Base-by-base conservation (phyloP, 176 grass and related monocot species). In the Carex parvula region DNA sequence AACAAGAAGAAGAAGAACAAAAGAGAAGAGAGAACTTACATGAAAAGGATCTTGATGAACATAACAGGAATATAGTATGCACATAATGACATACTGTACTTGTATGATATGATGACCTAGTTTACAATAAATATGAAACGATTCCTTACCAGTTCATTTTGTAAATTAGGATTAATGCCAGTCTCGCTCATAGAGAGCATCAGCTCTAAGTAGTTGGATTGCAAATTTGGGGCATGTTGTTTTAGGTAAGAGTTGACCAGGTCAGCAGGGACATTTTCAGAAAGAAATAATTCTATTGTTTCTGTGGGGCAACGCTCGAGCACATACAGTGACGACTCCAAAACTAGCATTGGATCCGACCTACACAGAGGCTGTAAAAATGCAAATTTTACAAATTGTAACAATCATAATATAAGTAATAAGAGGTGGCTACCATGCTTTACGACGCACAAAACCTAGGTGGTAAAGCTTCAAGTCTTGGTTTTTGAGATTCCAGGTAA, bases 221-320 rank as follows among this genome's bases (percentile, higher is more conserved):
- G 96, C 91, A 99, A 87, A 85, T 92, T 93, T 77, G 96, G 87
- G 76, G 96, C 88, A 92, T 99, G 88, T 21, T 99, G 93, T 86
- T 99, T 99, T 84, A 99, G 86, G 84, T 99, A 99, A 86, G 96
- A 99, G 87, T 99, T 99, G 70, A 99, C 93, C 88, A 99, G 88
- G 89, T 99, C 93, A 63, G 96, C 93, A 33, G 96, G 93, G 87
- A 99, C 86, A 87, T 99, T 99, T 99, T 94, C 93, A 60, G 89
- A 95, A 69, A 99, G 92, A 89, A 99, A 95, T n/a, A 99, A 88
- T 76, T 99, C 89, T 85, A 99, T 99, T 66, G 93, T 99, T 37
- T 99, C 93, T 73, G 86, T 92, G 20, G 96, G 89, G 35, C 92
- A 95, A 69, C 87, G 85, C 84, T 99, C 96, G 66, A 99, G 92